These are phyloP conservation scores for Linderina pennispora DNA, from an alignment of 192 early-diverging fungal genomes.

Conservation along the genomic window DNA sequence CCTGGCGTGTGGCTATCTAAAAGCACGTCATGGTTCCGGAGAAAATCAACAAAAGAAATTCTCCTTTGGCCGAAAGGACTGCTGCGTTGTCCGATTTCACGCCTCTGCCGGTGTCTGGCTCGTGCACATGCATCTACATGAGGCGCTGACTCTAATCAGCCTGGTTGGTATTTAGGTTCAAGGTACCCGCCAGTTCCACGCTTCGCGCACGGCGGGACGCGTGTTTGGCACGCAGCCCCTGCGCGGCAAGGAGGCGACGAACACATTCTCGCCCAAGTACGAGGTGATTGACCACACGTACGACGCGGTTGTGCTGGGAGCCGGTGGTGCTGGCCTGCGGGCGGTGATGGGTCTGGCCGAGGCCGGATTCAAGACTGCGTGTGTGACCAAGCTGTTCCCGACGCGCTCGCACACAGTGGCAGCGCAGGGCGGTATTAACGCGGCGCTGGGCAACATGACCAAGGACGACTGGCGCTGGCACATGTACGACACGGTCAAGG, in stretches of 20 bases:
- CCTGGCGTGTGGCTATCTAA: too few relatives aligned
- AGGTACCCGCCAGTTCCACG: slow-evolving; percentile 56
- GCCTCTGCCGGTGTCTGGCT: too few relatives aligned
- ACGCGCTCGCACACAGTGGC: slow-evolving; percentile 98
- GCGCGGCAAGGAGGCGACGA: slow-evolving; percentile 61
- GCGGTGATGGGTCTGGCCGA: slow-evolving; percentile 96
- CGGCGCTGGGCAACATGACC: slow-evolving; percentile 98
- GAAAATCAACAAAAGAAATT: too few relatives aligned
- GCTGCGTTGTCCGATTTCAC: too few relatives aligned
- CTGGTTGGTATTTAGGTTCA: too few relatives aligned
- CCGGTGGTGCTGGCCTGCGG: slow-evolving; percentile 97
- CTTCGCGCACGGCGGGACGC: slow-evolving; percentile 55
- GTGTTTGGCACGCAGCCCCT: slow-evolving; percentile 72
- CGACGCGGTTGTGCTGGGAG: slow-evolving; percentile 97
- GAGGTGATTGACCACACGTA: slow-evolving; percentile 97
- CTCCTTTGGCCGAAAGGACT: too few relatives aligned
- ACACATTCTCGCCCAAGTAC: slow-evolving; percentile 60
- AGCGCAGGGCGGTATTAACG: slow-evolving; percentile 99
- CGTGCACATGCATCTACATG: too few relatives aligned
- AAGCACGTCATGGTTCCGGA: too few relatives aligned
- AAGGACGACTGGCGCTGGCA: slow-evolving; percentile 99
- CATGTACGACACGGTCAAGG: slow-evolving; percentile 99
- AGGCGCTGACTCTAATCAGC: too few relatives aligned
- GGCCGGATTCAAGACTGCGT: slow-evolving; percentile 93
- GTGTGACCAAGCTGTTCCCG: slow-evolving; percentile 97